Conservation (phyloP, 1,284 basidiomycete species). For the Wallemia mellicola region DNA sequence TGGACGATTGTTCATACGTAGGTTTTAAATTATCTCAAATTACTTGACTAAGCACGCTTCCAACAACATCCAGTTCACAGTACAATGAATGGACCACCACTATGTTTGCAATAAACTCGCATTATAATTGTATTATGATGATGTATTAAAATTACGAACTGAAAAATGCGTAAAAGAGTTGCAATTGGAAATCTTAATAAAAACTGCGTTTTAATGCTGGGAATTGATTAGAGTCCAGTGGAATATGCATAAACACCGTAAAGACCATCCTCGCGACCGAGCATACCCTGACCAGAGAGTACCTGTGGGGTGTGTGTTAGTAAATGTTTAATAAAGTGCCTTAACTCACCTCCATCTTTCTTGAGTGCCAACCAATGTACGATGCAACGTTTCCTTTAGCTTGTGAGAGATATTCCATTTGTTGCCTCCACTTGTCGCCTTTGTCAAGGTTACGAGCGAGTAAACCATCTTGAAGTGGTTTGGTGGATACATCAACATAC, state of each 20-base stretch:
- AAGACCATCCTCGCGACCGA: constrained; percentile 67
- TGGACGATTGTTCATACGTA: background rate
- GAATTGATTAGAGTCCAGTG: background rate
- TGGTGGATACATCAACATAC: constrained; percentile 68
- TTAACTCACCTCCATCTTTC: constrained; percentile 77
- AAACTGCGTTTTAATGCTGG: background rate
- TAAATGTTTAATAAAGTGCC: background rate
- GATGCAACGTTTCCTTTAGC: constrained; percentile 66
- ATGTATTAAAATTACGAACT: background rate
- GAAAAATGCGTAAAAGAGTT: background rate
- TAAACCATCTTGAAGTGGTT: constrained; percentile 26
- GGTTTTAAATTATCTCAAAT: background rate
- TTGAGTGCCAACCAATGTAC: constrained; percentile 73
- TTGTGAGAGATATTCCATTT: constrained; percentile 39
- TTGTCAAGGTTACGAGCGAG: constrained; percentile 17
- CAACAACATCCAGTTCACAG: background rate
- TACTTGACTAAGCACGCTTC: background rate
- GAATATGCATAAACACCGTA: constrained; percentile 30
- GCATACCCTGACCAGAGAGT: constrained; percentile 57
- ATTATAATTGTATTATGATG: background rate
- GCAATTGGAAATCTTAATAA: background rate
- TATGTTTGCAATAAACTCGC: too few species aligned
- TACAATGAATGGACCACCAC: background rate
- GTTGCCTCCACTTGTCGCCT: constrained; percentile 32
- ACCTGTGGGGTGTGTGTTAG: constrained; percentile 23